Base-by-base conservation (phyloP, 805 yeast genomes). In the Danielia reshetovae region DNA sequence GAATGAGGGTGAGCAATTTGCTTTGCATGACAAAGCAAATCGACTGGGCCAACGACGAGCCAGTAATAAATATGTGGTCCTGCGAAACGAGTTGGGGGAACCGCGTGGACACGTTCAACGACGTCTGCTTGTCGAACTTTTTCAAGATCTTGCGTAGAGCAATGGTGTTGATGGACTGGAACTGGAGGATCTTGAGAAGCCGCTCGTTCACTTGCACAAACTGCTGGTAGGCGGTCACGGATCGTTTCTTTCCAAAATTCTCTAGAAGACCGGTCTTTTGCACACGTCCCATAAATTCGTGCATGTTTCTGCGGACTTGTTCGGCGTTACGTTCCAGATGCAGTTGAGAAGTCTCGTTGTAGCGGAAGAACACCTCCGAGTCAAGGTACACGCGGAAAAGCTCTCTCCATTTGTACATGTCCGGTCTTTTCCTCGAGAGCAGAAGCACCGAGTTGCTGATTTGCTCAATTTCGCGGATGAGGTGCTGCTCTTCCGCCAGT, bases 41-140 rank as follows among this genome's bases (percentile, higher is more conserved):
- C 14, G 71, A 65, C 43, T 69, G 72, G 0, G 81, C 73, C 29
- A 80, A 55, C 6, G 79, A 72, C 8, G 57, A 52, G n/a, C 75
- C 72, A 7, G 62, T 60, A 36, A 69, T 59, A 34, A 67, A 66
- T 10, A 65, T 56, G 37, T 71, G 74, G 37, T 67, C 69, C 27
- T 59, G 47, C 10, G 61, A 53, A 28, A 68, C 53, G 38, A 72
- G 51, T 27, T 62, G 54, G 2, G 82, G 80, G 46, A 76, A 73
- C 28, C 59, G 49, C 4, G 56, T 38, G 25, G 72, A 65, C 0
- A 79, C 63, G 19, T 70, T 66, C 18, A 82, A 57, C 5, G 75
- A 59, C 0, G 90, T 83, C 47, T 76, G 81, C 52, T 83, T 83
- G 46, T 84, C 88, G 47, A 84, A 83, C 51, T 83, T 83, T 52